Conservation (phyloP, 1,284 basidiomycete genomes). For the Cutaneotrichosporon dermatis region DNA sequence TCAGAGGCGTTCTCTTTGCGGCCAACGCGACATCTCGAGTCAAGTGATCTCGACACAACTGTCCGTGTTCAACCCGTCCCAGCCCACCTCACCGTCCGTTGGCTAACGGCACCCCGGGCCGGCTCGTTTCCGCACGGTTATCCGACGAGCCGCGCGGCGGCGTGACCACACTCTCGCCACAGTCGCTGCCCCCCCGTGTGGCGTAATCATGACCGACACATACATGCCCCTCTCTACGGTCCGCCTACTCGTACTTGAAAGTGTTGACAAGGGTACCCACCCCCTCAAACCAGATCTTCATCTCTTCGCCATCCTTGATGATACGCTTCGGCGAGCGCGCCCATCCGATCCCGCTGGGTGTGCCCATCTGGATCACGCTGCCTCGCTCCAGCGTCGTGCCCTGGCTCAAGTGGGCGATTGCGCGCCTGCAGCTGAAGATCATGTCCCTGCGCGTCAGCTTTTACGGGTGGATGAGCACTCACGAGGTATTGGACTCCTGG, state of each 20-base stretch:
- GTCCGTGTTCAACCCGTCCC: too few relatives aligned
- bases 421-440: constrained; percentile 49
- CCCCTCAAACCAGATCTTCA: constrained; percentile 46
- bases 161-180: too few relatives aligned
- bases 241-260: constrained; percentile 12
- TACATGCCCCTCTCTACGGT: too few relatives aligned
- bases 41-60: too few relatives aligned
- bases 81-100: too few relatives aligned
- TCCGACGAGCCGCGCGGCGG: too few relatives aligned
- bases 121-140: too few relatives aligned
- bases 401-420: constrained; percentile 67
- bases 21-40: too few relatives aligned
- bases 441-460: constrained; percentile 36
- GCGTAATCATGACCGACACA: too few relatives aligned
- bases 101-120: too few relatives aligned
- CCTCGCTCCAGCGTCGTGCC: constrained; percentile 80
- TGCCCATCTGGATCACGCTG: constrained; percentile 66
- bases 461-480: background rate
- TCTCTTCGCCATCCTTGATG: constrained; percentile 46
- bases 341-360: constrained; percentile 48
- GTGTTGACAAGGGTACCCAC: constrained; percentile 50
- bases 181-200: too few relatives aligned
- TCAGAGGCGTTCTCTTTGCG: too few relatives aligned
- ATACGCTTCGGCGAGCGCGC: constrained; percentile 31
- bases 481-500: constrained; percentile 21